Evolutionary conservation across 108 stramenopile genomes (phyloP).

Genomic region (Fistulifera pelliculosa): DNA sequence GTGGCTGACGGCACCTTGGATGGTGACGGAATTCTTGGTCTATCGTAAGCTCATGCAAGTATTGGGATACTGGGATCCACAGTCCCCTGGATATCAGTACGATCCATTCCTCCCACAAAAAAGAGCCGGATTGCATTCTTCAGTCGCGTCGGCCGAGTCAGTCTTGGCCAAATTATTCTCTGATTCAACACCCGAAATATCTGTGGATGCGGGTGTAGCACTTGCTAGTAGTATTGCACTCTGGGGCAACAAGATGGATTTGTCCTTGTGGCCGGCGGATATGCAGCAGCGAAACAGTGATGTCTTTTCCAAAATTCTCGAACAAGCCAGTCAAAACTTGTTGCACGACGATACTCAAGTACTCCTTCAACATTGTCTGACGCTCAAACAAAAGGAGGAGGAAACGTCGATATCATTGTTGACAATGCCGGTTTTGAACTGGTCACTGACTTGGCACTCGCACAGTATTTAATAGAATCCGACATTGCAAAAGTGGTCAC

Average conservation of each 20-base stretch:
- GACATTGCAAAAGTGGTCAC: conserved; percentile 71
- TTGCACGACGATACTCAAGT: conserved; percentile 80
- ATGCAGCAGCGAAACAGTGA: conserved; percentile 16
- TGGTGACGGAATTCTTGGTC: conserved; percentile 92
- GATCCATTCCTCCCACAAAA: conserved; percentile 88
- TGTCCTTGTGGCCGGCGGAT: conserved; percentile 87
- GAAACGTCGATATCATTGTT: conserved; percentile 87
- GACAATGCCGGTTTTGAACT: conserved; percentile 98
- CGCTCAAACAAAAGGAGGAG: conserved; percentile 53
- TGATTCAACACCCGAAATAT: conserved; percentile 15
- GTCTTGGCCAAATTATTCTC: conserved; percentile 54
- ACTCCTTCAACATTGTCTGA: conserved; percentile 49
- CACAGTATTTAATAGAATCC: conserved; percentile 77
- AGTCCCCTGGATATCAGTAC: conserved; percentile 56
- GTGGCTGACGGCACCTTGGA: conserved; percentile 94
- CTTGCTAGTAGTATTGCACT: conserved; percentile 66
- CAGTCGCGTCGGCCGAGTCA: conserved; percentile 56
- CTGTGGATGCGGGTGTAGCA: conserved; percentile 32
- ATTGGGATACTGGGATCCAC: conserved; percentile 68
- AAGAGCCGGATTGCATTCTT: conserved; percentile 55
- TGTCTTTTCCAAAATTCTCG: conserved; percentile 70
- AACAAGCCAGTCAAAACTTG: conserved; percentile 64
- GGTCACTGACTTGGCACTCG: conserved; percentile 86
- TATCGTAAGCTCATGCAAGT: conserved; percentile 82
- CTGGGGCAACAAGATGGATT: conserved; percentile 97